Evolutionary conservation across 2,329 filamentous ascomycete species (phyloP).

Genomic region (Neopestalotiopsis sp.): DNA sequence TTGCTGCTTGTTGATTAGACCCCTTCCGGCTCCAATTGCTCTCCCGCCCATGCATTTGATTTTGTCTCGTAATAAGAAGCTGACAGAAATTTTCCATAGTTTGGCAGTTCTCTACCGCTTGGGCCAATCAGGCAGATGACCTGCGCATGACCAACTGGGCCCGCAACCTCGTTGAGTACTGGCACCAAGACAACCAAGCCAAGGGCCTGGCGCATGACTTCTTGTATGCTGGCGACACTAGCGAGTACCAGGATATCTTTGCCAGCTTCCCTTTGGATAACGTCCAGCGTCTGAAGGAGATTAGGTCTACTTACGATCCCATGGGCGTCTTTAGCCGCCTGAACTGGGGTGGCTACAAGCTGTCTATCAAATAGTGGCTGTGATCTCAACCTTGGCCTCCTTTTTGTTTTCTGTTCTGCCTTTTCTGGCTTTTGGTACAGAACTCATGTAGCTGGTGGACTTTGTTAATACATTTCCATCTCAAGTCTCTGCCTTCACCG

Average conservation of each 20-base stretch:
- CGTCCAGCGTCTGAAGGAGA: not conserved
- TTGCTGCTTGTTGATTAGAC: no score
- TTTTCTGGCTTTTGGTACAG: no score
- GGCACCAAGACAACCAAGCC: not conserved
- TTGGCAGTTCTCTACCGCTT: not conserved
- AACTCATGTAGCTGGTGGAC: no score
- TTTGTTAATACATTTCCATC: no score
- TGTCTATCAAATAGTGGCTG: not conserved
- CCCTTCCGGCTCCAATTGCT: no score
- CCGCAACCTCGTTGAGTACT: not conserved
- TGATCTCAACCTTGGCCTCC: not conserved
- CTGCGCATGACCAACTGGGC: constrained; percentile 6
- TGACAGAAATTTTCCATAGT: not conserved
- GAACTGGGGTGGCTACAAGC: constrained; percentile 7
- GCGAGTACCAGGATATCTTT: constrained; percentile 37
- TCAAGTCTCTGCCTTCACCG: no score
- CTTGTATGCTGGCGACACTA: constrained; percentile 46
- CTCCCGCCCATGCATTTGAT: no score
- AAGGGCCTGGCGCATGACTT: constrained; percentile 42
- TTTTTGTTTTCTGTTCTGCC: no score
- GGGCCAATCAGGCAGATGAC: not conserved
- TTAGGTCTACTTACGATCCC: not conserved
- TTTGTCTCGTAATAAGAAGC: no score
- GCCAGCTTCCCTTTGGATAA: not conserved
- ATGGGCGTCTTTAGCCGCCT: constrained; percentile 4